phyloP scores from a whole-genome alignment of 169 alveolate species.

The Plasmodium reichenowi region DNA sequence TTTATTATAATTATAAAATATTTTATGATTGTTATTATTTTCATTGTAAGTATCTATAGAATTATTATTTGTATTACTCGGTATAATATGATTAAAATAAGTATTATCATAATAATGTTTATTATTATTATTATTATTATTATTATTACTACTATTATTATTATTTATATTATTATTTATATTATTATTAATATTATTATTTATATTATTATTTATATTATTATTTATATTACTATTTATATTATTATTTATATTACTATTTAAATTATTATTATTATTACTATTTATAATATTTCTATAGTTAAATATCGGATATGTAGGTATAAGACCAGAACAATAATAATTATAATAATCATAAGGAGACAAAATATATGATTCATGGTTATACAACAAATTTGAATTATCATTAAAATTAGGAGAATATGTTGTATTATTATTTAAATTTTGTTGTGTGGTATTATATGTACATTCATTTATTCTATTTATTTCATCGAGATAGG shows the following conservation, averaged over 20 bases:
- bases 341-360: constrained; percentile 28
- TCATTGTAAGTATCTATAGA: constrained; percentile 2
- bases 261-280: constrained; percentile 2
- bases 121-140: constrained; percentile 4
- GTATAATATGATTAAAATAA: background rate
- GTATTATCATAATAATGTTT: background rate
- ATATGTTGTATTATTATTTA: background rate
- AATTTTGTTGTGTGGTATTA: background rate
- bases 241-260: background rate
- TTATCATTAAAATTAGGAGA: constrained; percentile 14
- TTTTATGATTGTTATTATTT: background rate
- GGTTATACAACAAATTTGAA: constrained; percentile 9
- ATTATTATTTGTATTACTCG: constrained; percentile 11
- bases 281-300: constrained; percentile 4
- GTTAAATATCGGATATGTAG: constrained; percentile 25
- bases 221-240: no score
- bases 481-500: constrained; percentile 9
- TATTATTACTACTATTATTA: background rate
- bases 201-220: no score
- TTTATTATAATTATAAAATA: constrained; percentile 8
- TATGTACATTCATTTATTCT: constrained; percentile 14
- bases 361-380: constrained; percentile 4
- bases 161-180: no score
- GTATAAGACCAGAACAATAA: constrained; percentile 22
- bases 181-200: no score